phyloP scores from a whole-genome alignment of 177 flowering plant species.

The Vitis hybrid region DNA sequence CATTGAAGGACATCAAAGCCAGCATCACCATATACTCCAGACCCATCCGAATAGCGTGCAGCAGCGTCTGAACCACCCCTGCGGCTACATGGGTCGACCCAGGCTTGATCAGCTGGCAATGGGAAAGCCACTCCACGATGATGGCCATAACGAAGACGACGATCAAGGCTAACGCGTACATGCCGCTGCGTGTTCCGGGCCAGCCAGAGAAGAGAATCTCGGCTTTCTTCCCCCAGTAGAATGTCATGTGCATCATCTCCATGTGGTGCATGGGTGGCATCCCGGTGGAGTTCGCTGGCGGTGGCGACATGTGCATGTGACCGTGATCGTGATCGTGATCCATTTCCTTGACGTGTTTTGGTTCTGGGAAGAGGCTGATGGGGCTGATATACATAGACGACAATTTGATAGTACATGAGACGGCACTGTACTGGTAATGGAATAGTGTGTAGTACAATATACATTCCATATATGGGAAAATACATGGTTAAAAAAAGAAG shows the following conservation, averaged over 20 bases:
- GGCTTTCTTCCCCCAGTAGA: constrained; percentile 57
- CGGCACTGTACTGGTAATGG: no score
- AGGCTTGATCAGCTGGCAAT: constrained; percentile 20
- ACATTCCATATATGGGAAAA: no score
- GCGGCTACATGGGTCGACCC: constrained; percentile 14
- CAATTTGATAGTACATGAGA: no score
- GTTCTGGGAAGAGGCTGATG: no score
- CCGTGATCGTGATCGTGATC: not conserved
- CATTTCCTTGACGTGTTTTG: no score
- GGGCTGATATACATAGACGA: no score
- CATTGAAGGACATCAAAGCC: constrained; percentile 61
- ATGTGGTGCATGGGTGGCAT: constrained; percentile 7
- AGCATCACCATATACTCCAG: constrained; percentile 54
- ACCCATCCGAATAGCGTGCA: constrained; percentile 34
- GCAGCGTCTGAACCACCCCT: constrained; percentile 30
- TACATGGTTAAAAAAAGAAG: no score
- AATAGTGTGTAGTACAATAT: no score
- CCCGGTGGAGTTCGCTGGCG: constrained; percentile 4
- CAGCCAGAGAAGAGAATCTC: constrained; percentile 51
- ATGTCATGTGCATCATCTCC: constrained; percentile 64
- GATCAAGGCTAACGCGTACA: constrained; percentile 44
- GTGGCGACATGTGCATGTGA: not conserved
- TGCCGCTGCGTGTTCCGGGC: constrained; percentile 52
- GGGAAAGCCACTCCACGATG: constrained; percentile 47
- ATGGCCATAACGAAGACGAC: constrained; percentile 35